phyloP scores from a whole-genome alignment of 2,329 filamentous ascomycete genomes.

The Bipolaris gigantea region DNA sequence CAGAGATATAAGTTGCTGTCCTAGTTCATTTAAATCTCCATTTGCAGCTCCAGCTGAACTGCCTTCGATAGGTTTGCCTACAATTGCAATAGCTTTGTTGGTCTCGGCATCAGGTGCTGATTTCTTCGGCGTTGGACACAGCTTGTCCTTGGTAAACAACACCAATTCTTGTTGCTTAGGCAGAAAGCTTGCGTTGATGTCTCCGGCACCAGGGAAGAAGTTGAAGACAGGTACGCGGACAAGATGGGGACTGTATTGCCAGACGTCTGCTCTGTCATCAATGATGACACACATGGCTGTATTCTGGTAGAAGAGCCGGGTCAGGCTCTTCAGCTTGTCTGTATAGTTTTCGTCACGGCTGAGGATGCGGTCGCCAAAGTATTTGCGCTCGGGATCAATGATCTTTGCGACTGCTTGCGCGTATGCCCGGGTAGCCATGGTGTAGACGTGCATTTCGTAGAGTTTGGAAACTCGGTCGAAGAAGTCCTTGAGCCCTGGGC shows the following conservation, averaged over 20 bases:
- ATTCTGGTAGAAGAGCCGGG: conserved; percentile 90
- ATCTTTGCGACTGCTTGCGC: conserved; percentile 89
- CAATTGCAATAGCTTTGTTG: conserved; percentile 19
- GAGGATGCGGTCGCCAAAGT: conserved; percentile 93
- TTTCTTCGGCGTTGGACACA: conserved; percentile 19
- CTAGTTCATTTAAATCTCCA: conserved; percentile 62
- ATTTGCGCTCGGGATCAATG: conserved; percentile 83
- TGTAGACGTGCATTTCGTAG: conserved; percentile 97
- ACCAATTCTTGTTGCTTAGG: conserved; percentile 65
- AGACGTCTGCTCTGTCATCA: conserved; percentile 94
- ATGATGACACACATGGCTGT: conserved; percentile 99
- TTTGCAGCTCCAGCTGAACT: conserved; percentile 33
- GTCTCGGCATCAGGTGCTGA: conserved; percentile 19
- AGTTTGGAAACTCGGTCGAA: conserved; percentile 74
- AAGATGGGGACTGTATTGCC: conserved; percentile 89
- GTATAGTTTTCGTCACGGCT: conserved; percentile 97
- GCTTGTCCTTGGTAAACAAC: conserved; percentile 27
- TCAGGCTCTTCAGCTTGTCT: conserved; percentile 84
- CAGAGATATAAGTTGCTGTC: conserved; percentile 76
- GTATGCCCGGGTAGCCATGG: conserved; percentile 98
- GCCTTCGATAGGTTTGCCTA: conserved; percentile 27
- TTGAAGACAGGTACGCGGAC: conserved; percentile 96
- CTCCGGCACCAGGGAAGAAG: conserved; percentile 96
- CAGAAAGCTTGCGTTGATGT: conserved; percentile 97
- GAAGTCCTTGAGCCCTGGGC: conserved; percentile 82